Conservation (phyloP, 768 basidiomycete genomes). For the Tubosaeta sp. region DNA sequence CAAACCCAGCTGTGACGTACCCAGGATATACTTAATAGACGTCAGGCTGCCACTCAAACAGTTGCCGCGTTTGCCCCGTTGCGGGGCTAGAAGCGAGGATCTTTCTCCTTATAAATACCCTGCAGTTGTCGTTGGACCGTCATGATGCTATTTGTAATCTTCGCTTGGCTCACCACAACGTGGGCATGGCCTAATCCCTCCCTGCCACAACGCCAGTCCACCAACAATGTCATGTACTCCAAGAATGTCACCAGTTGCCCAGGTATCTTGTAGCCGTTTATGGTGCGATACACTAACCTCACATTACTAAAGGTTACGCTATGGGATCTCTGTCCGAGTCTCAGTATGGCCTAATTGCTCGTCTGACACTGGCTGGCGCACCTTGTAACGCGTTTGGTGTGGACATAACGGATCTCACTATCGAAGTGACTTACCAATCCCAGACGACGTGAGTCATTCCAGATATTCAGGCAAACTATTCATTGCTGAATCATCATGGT, state of each 20-base stretch:
- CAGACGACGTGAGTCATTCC: conserved; percentile 38
- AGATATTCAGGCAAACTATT: neutral
- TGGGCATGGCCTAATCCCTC: conserved; percentile 4
- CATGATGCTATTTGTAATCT: conserved; percentile 10
- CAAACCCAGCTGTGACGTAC: too few relatives aligned
- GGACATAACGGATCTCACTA: conserved; percentile 55
- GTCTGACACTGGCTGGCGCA: conserved; percentile 48
- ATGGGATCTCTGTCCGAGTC: conserved; percentile 44
- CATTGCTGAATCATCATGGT: neutral
- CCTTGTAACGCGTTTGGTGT: conserved; percentile 64
- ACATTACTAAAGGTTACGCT: conserved; percentile 46
- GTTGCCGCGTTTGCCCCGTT: too few relatives aligned
- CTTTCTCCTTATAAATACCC: neutral
- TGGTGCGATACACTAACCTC: neutral
- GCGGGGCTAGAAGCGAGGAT: too few relatives aligned
- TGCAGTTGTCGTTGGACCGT: neutral
- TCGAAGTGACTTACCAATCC: conserved; percentile 67
- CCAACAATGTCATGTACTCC: conserved; percentile 13
- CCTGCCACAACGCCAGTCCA: conserved; percentile 2
- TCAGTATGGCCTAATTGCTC: conserved; percentile 48
- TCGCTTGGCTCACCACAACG: conserved; percentile 4
- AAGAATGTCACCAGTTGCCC: conserved; percentile 31
- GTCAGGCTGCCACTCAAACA: too few relatives aligned
- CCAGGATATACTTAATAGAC: too few relatives aligned
- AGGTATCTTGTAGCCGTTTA: conserved; percentile 13